Evolutionary conservation across 306 rosid genomes (phyloP), one percentile per base, ranked within the genome.

Genomic region (Prunus kanzakura): DNA sequence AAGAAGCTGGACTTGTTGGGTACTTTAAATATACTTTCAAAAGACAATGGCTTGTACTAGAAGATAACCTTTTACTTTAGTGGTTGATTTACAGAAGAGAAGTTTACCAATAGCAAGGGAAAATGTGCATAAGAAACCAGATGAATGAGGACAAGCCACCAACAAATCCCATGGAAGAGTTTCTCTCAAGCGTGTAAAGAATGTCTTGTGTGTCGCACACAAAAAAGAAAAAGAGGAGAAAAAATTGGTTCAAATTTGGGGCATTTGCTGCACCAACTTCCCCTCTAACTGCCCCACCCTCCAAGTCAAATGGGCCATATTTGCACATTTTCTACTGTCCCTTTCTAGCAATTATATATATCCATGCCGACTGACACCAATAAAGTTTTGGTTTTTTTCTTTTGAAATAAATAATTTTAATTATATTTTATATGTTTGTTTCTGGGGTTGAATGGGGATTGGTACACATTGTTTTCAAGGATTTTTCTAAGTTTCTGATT

Each of bases 221-320:
- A 61, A 69, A 16, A 14, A 55, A 7, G 71, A 61, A 76, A 80
- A 38, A 52, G 69, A 30, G 14, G 12, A 18, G 47, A 30, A 51
- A 66, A 78, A 76, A 74, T 41, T 63, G 84, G 87, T 86, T 27
- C 47, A 45, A 54, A 81, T 76, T 82, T 78, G 78, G 62, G 84
- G 89, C 25, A 89, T 83, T 83, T 90, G 96, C 86, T 88, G 76
- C 83, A 88, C 89, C 89, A 86, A 85, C 88, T 89, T 86, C 83
- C 76, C 71, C 80, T 77, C 97, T 77, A 89, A 88, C 97, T 88
- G 93, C 95, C 87, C 93, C 73, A 88, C 84, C 94, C 87, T 82
- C 80, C 71, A 8, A 76, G 90, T 87, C 91, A 85, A 88, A 85
- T 38, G 60, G 30, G 89, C 82, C 35, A 19, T 49, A 12, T n/a